Conservation (phyloP, 306 rosid species). For the Castanea mollissima region DNA sequence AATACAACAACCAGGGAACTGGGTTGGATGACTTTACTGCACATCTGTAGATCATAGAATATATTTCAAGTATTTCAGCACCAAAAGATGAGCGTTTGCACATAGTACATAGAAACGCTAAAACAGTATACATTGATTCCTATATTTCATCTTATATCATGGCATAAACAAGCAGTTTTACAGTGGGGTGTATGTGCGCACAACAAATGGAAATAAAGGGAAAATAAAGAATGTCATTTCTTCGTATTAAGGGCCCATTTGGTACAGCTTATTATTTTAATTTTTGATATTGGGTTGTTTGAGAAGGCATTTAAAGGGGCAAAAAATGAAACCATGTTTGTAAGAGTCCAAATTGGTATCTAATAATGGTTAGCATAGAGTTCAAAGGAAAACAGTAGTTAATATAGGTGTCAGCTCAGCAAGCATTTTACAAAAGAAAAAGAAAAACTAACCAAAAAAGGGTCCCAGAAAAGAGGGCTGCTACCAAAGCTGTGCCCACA, state of each 20-base stretch:
- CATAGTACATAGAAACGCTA: conserved; percentile 1
- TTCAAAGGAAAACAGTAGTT: not conserved
- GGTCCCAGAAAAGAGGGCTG: not conserved
- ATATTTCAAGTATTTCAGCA: not conserved
- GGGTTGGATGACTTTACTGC: conserved; percentile 90
- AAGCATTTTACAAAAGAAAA: not conserved
- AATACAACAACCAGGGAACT: conserved; percentile 78
- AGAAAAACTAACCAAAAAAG: not conserved
- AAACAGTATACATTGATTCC: not conserved
- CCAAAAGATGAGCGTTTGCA: conserved; percentile 9
- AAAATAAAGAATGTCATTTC: not conserved
- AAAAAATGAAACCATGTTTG: not conserved
- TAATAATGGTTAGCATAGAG: not conserved
- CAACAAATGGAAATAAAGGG: not conserved
- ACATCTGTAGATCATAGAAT: conserved; percentile 59
- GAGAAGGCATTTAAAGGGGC: not conserved
- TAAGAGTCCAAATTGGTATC: not conserved
- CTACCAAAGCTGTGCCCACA: not conserved
- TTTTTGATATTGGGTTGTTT: too few species aligned
- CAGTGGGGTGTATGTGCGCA: not conserved
- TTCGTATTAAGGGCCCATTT: not conserved
- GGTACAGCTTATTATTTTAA: too few species aligned
- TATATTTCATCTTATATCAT: too few species aligned
- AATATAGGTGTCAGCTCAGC: not conserved
- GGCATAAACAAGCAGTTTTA: not conserved